Conservation (phyloP, 2,329 filamentous ascomycete species). For the Fusarium penzigii region DNA sequence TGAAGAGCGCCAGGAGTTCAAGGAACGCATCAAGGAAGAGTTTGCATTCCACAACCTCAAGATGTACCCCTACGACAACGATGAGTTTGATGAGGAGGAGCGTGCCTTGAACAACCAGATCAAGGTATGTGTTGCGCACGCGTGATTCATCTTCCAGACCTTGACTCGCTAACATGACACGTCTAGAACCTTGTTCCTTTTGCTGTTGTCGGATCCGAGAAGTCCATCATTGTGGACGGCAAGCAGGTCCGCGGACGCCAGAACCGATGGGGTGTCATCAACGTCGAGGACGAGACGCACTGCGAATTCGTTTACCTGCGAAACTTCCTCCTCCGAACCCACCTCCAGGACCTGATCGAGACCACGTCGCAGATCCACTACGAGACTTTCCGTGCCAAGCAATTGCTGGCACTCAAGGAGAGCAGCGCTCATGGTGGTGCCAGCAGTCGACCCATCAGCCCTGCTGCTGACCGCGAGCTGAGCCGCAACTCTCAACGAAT, state of each 20-base stretch:
- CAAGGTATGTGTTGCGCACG: slow-evolving; percentile 64
- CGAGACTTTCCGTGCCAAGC: slow-evolving; percentile 99
- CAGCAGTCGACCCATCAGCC: slow-evolving; percentile 87
- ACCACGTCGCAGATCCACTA: slow-evolving; percentile 99
- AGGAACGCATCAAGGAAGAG: slow-evolving; percentile 99
- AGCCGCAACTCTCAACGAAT: slow-evolving; percentile 96
- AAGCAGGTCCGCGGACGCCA: slow-evolving; percentile 97
- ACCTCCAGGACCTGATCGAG: slow-evolving; percentile 98
- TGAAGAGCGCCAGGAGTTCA: slow-evolving; percentile 94
- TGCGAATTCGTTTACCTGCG: slow-evolving; percentile 99
- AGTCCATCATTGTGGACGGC: slow-evolving; percentile 95
- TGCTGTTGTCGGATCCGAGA: slow-evolving; percentile 96
- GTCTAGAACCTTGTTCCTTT: slow-evolving; percentile 87
- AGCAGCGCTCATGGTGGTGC: slow-evolving; percentile 82
- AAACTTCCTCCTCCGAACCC: slow-evolving; percentile 97
- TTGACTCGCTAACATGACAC: slow-evolving; percentile 35
- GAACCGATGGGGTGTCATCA: slow-evolving; percentile 99
- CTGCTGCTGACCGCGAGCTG: slow-evolving; percentile 89
- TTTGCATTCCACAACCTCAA: slow-evolving; percentile 99
- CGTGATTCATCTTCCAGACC: neutral
- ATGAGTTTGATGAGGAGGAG: slow-evolving; percentile 98
- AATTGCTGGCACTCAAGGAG: slow-evolving; percentile 96
- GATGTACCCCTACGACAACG: slow-evolving; percentile 99
- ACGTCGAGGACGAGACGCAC: slow-evolving; percentile 98
- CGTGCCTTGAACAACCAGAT: slow-evolving; percentile 90